Conservation (phyloP, 2,329 filamentous ascomycete species). For the Aspergillus floridensis region DNA sequence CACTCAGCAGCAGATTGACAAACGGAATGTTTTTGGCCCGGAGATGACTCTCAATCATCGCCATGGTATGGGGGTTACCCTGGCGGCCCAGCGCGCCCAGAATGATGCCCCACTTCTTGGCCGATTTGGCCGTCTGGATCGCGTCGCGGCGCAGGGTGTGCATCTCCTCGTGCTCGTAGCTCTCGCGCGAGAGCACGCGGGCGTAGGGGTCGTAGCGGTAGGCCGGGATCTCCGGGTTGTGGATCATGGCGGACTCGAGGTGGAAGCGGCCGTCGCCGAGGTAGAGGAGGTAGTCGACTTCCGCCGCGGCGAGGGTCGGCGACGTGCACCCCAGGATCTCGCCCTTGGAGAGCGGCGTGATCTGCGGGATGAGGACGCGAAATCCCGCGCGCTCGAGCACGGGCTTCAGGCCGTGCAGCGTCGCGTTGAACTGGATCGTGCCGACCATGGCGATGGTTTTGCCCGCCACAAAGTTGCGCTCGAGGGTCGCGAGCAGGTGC, state of each 20-base stretch:
- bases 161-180: slow-evolving; percentile 89
- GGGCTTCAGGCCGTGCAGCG: slow-evolving; percentile 79
- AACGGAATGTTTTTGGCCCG: slow-evolving; percentile 70
- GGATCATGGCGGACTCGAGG: slow-evolving; percentile 98
- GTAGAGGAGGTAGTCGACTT: slow-evolving; percentile 78
- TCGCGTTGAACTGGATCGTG: slow-evolving; percentile 98
- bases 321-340: slow-evolving; percentile 98
- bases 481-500: slow-evolving; percentile 81
- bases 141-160: slow-evolving; percentile 74
- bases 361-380: slow-evolving; percentile 83
- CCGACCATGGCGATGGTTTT: slow-evolving; percentile 92
- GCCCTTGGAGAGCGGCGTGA: slow-evolving; percentile 85
- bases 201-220: slow-evolving; percentile 98
- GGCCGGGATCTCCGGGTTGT: slow-evolving; percentile 85
- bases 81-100: slow-evolving; percentile 88
- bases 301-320: slow-evolving; percentile 61
- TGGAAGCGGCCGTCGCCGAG: slow-evolving; percentile 93
- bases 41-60: slow-evolving; percentile 76
- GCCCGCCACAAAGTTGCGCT: slow-evolving; percentile 79
- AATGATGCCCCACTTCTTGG: slow-evolving; percentile 91
- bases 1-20: slow-evolving; percentile 81
- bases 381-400: slow-evolving; percentile 81
- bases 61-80: slow-evolving; percentile 91
- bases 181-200: slow-evolving; percentile 83
- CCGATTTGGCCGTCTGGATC: slow-evolving; percentile 70